These are phyloP conservation scores for Ceratocystis diversiconidia DNA, from an alignment of 2,329 filamentous ascomycete species.

Conservation along the genomic window DNA sequence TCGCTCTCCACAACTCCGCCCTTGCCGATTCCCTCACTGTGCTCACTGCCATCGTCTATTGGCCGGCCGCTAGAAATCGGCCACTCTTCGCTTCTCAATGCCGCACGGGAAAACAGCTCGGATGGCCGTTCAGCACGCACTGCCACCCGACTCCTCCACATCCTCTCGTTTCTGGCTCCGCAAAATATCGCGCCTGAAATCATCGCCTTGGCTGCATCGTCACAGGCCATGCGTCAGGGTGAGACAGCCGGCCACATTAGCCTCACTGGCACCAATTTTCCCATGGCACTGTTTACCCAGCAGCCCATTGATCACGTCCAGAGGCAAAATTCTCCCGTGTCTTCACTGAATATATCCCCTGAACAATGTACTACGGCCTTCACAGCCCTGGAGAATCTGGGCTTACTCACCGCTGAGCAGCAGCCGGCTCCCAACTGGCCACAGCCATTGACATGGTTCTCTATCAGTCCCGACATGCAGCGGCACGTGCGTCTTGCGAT, in stretches of 20 bases:
- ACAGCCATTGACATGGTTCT: not conserved
- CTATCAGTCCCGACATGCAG: not conserved
- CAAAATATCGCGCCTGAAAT: not conserved
- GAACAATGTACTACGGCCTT: not conserved
- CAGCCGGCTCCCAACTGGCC: not conserved
- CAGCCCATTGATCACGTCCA: not conserved
- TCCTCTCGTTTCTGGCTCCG: not conserved
- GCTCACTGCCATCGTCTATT: not conserved
- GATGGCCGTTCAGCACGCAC: not conserved
- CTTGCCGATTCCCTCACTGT: not conserved
- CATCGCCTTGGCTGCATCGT: not conserved
- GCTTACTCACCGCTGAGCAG: not conserved
- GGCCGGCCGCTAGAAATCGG: not conserved
- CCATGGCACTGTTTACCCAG: not conserved
- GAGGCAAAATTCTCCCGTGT: not conserved
- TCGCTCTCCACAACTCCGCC: not conserved
- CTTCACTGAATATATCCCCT: not conserved
- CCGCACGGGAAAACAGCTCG: not conserved
- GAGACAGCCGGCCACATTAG: not conserved
- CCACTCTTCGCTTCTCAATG: constrained; percentile 1
- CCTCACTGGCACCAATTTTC: not conserved
- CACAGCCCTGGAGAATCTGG: not conserved
- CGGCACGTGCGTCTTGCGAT: not conserved
- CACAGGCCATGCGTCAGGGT: not conserved
- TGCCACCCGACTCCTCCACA: not conserved